Evolutionary conservation across 768 basidiomycete species (phyloP).

Genomic region (Naematelia aurantialba): DNA sequence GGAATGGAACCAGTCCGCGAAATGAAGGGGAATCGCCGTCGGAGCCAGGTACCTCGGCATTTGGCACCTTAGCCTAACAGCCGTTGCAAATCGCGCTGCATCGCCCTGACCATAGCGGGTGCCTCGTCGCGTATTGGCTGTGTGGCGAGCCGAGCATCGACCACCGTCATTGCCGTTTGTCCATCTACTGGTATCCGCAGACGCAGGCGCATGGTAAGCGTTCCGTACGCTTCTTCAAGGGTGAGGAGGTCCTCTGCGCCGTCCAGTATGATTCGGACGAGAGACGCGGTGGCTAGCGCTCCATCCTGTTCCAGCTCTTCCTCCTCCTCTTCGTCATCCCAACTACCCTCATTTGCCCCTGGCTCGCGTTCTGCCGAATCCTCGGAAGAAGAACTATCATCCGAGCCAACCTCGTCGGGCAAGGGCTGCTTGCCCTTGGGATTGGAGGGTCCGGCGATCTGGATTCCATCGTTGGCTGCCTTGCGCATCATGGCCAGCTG

Average conservation of each 20-base stretch:
- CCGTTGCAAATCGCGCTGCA: constrained; percentile 40
- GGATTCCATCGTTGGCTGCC: constrained; percentile 15
- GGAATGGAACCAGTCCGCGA: constrained; percentile 22
- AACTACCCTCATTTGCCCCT: constrained; percentile 14
- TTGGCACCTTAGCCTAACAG: constrained; percentile 35
- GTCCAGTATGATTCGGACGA: constrained; percentile 44
- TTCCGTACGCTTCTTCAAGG: constrained; percentile 47
- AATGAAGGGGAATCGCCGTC: constrained; percentile 21
- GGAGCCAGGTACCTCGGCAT: constrained; percentile 5
- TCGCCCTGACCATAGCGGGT: constrained; percentile 38
- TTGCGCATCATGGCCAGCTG: constrained; percentile 28
- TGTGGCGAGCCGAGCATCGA: constrained; percentile 17
- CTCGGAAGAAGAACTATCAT: constrained; percentile 22
- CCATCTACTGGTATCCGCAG: constrained; percentile 8
- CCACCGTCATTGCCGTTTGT: background rate
- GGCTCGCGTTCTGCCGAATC: background rate
- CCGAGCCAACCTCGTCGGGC: constrained; percentile 28
- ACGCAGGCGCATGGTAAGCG: constrained; percentile 32
- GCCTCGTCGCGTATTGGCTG: constrained; percentile 36
- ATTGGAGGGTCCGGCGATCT: background rate
- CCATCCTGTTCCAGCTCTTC: constrained; percentile 30
- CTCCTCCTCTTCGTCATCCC: constrained; percentile 25
- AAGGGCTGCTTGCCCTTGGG: constrained; percentile 13
- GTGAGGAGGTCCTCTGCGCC: constrained; percentile 46
- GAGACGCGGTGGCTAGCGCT: constrained; percentile 26